Conservation (phyloP, 306 rosid species). For the Crataegus laevigata region DNA sequence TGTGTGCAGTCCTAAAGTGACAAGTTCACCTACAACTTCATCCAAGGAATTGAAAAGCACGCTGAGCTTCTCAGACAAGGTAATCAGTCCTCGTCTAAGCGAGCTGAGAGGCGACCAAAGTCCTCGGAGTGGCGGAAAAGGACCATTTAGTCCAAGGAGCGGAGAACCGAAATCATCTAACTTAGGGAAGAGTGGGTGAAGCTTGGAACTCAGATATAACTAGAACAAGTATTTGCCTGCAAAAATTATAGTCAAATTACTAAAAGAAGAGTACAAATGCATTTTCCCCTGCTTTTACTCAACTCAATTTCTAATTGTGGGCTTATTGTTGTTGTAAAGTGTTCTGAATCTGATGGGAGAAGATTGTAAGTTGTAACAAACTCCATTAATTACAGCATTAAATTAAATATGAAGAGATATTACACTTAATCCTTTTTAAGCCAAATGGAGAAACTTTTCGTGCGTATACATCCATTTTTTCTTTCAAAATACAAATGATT, state of each 20-base stretch:
- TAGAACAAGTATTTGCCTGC: neutral
- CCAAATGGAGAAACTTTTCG: neutral
- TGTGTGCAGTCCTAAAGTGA: conserved; percentile 42
- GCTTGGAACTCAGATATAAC: conserved; percentile 7
- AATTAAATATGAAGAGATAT: neutral
- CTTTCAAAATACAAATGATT: too few species aligned
- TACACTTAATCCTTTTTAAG: neutral
- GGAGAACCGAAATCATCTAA: conserved; percentile 33
- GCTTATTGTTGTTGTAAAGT: neutral
- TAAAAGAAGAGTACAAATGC: neutral
- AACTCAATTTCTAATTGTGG: neutral
- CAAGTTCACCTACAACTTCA: conserved; percentile 30
- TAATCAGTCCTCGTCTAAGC: conserved; percentile 32
- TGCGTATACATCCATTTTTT: neutral
- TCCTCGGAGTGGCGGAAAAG: conserved; percentile 31
- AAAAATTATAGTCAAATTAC: neutral
- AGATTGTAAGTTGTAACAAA: neutral
- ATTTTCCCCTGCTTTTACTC: neutral
- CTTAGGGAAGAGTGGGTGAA: conserved; percentile 32
- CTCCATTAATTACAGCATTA: neutral
- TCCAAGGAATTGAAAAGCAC: conserved; percentile 24
- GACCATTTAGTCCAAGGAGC: conserved; percentile 30
- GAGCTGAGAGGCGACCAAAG: conserved; percentile 31
- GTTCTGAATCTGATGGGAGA: neutral
- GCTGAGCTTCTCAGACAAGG: conserved; percentile 31